Conservation (phyloP, 2,329 filamentous ascomycete genomes). For the Aspergillus ochraceus region DNA sequence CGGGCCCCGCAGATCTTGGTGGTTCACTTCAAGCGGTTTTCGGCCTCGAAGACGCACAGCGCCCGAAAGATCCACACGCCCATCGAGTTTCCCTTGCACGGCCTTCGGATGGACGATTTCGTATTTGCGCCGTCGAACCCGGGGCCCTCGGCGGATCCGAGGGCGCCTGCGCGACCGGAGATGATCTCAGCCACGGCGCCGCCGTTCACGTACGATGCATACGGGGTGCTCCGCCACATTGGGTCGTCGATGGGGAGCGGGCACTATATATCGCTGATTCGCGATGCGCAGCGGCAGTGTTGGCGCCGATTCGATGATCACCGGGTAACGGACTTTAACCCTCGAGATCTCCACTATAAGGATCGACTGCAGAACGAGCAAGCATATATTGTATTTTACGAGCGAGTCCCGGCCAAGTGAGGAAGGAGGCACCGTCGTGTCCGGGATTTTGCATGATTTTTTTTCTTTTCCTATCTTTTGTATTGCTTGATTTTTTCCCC, state of each 20-base stretch:
- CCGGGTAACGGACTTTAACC: conserved; percentile 57
- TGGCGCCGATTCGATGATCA: conserved; percentile 66
- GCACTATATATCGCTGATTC: conserved; percentile 76
- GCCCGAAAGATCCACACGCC: conserved; percentile 69
- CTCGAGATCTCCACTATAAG: conserved; percentile 48
- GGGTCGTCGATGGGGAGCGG: conserved; percentile 69
- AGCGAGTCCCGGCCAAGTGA: conserved; percentile 48
- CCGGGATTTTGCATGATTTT: not conserved
- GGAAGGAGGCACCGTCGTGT: not conserved
- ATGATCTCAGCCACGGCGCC: conserved; percentile 47
- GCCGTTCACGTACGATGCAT: conserved; percentile 79
- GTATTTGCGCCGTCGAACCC: conserved; percentile 51
- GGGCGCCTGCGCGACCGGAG: conserved; percentile 58
- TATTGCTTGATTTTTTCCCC: conserved; percentile 2
- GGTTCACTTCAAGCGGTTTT: conserved; percentile 72
- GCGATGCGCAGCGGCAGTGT: conserved; percentile 56
- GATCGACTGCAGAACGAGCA: conserved; percentile 61
- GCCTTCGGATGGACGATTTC: conserved; percentile 64
- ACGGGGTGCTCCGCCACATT: conserved; percentile 77
- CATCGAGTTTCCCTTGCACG: conserved; percentile 74
- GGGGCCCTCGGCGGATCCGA: conserved; percentile 23
- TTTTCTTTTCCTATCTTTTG: not conserved
- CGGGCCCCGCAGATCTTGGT: conserved; percentile 78
- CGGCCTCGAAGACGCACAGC: conserved; percentile 55
- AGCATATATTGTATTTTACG: conserved; percentile 67